Evolutionary conservation across 2,329 filamentous ascomycete genomes (phyloP).

Genomic region (Triangularia verruculosa): DNA sequence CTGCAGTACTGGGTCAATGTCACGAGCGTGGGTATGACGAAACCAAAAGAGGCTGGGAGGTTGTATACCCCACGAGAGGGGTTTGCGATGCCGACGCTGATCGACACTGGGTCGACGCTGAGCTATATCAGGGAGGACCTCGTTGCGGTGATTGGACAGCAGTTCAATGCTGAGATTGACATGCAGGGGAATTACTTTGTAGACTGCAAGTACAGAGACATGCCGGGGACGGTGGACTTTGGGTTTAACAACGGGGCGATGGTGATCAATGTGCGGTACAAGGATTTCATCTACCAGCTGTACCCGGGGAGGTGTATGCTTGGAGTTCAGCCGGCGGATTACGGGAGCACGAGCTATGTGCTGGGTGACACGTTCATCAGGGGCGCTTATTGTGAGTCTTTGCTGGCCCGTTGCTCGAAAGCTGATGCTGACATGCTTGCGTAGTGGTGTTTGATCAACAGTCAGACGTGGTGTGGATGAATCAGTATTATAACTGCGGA

Average conservation of each 20-base stretch:
- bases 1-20: conserved; percentile 40
- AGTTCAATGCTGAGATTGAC: conserved; percentile 34
- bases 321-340: conserved; percentile 37
- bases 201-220: conserved; percentile 39
- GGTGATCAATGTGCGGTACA: conserved; percentile 43
- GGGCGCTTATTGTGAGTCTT: conserved; percentile 36
- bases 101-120: conserved; percentile 62
- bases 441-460: conserved; percentile 40
- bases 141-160: conserved; percentile 39
- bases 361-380: conserved; percentile 39
- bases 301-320: conserved; percentile 34
- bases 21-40: conserved; percentile 36
- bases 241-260: conserved; percentile 42
- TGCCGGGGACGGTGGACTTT: conserved; percentile 43
- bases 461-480: conserved; percentile 39
- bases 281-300: conserved; percentile 42
- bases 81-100: conserved; percentile 46
- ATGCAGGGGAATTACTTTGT: conserved; percentile 28
- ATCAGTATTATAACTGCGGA: conserved; percentile 38
- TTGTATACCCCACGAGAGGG: conserved; percentile 28
- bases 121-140: conserved; percentile 60
- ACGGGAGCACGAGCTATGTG: conserved; percentile 33
- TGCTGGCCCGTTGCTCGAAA: not conserved
- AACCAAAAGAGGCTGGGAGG: conserved; percentile 26
- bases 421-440: conserved; percentile 11